These are phyloP conservation scores for Myriosclerotinia scirpicola DNA, from an alignment of 2,329 filamentous ascomycete genomes.

Conservation along the genomic window DNA sequence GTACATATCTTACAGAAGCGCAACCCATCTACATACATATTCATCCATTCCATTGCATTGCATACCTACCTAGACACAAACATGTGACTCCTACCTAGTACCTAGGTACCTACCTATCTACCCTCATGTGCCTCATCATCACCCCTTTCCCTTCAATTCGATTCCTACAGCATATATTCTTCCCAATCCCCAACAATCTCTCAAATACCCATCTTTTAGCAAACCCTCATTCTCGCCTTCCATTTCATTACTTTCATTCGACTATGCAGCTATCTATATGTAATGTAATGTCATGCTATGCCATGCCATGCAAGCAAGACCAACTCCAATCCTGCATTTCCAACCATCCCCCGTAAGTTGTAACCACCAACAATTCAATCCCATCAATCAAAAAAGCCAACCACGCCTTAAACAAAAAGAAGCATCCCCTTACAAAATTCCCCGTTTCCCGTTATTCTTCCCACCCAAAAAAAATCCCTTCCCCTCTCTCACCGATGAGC, in stretches of 20 bases:
- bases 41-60: neutral
- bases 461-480: neutral
- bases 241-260: slow-evolving; percentile 2
- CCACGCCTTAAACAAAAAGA: neutral
- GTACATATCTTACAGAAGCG: slow-evolving; percentile 15
- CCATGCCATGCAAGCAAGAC: slow-evolving; percentile 17
- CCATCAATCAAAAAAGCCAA: neutral
- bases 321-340: slow-evolving; percentile 13
- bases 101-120: neutral
- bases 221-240: neutral
- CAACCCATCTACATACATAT: slow-evolving; percentile 6
- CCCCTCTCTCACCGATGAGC: neutral
- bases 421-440: neutral
- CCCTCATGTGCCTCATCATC: slow-evolving; percentile 1
- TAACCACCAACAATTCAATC: slow-evolving; percentile 5
- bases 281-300: slow-evolving; percentile 1
- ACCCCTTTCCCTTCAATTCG: neutral
- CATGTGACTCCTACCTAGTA: neutral
- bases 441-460: neutral
- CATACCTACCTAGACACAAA: neutral
- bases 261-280: neutral
- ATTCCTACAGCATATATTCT: neutral
- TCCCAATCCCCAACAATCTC: neutral
- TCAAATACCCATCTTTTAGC: neutral
- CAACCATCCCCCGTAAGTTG: slow-evolving; percentile 10